Evolutionary conservation across 345 rosid genomes (phyloP).

Genomic region (Pistacia vera): DNA sequence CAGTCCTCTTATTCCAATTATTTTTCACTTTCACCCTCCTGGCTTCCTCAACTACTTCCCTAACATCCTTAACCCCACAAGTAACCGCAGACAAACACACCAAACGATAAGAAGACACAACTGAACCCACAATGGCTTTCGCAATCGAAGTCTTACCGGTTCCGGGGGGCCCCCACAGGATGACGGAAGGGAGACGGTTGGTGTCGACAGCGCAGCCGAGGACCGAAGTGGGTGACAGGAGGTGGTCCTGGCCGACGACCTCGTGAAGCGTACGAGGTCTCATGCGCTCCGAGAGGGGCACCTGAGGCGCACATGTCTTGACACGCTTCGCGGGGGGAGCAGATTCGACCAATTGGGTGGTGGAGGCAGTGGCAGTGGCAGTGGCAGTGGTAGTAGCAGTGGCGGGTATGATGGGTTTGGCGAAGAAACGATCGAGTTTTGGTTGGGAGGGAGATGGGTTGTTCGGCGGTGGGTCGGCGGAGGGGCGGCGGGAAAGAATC

Average conservation of each 20-base stretch:
- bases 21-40: slow-evolving; percentile 47
- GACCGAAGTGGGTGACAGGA: slow-evolving; percentile 52
- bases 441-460: background rate
- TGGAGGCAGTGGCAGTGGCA: slow-evolving; percentile 15
- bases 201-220: slow-evolving; percentile 59
- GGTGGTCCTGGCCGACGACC: slow-evolving; percentile 79
- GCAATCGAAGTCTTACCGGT: slow-evolving; percentile 89
- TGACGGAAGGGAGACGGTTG: slow-evolving; percentile 66
- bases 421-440: background rate
- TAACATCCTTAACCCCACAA: slow-evolving; percentile 78
- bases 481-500: slow-evolving; percentile 49
- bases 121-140: slow-evolving; percentile 60
- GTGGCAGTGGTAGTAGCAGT: slow-evolving; percentile 6
- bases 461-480: background rate
- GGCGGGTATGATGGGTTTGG: background rate
- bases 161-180: slow-evolving; percentile 93
- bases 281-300: slow-evolving; percentile 80
- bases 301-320: slow-evolving; percentile 24
- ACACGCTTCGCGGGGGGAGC: slow-evolving; percentile 39
- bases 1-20: slow-evolving; percentile 44
- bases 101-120: slow-evolving; percentile 47
- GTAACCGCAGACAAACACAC: slow-evolving; percentile 70
- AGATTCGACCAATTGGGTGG: too few relatives aligned
- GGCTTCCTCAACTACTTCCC: slow-evolving; percentile 70
- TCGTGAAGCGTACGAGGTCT: slow-evolving; percentile 71